Conservation (phyloP, 805 yeast genomes). For the Wickerhamiella qilinensis region DNA sequence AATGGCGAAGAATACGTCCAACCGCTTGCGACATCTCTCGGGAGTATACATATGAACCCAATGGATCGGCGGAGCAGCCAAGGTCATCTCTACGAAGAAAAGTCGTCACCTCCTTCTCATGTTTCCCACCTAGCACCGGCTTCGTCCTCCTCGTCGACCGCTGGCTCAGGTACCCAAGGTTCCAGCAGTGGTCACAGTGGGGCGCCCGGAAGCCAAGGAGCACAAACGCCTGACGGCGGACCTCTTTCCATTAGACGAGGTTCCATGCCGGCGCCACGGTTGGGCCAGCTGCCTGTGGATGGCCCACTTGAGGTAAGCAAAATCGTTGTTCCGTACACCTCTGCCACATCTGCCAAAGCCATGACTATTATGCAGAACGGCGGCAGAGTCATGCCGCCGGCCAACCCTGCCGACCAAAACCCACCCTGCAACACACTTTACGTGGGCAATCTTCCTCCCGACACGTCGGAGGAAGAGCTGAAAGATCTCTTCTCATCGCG, state of each 20-base stretch:
- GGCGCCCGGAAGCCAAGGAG: too few species aligned
- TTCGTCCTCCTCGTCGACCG: background rate
- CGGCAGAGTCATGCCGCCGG: constrained; percentile 29
- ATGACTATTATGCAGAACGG: constrained; percentile 24
- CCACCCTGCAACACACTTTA: constrained; percentile 97
- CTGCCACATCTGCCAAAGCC: constrained; percentile 19
- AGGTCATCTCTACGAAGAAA: background rate
- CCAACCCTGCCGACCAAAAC: constrained; percentile 97
- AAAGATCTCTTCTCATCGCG: constrained; percentile 76
- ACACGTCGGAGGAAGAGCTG: constrained; percentile 86
- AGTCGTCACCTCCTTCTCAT: background rate
- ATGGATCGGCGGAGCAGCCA: constrained; percentile 2
- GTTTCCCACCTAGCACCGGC: too few species aligned
- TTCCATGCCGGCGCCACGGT: background rate
- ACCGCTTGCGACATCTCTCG: background rate
- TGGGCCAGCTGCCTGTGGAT: background rate
- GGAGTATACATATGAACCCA: background rate
- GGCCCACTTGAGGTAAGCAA: constrained; percentile 4
- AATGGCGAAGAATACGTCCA: background rate
- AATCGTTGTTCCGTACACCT: constrained; percentile 20
- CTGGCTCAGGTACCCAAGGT: background rate
- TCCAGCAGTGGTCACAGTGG: background rate
- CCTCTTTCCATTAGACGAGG: background rate
- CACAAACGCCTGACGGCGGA: background rate
- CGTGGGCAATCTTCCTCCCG: constrained; percentile 95